phyloP scores from a whole-genome alignment of 2,329 filamentous ascomycete genomes.

The Sarocladium strictum region DNA sequence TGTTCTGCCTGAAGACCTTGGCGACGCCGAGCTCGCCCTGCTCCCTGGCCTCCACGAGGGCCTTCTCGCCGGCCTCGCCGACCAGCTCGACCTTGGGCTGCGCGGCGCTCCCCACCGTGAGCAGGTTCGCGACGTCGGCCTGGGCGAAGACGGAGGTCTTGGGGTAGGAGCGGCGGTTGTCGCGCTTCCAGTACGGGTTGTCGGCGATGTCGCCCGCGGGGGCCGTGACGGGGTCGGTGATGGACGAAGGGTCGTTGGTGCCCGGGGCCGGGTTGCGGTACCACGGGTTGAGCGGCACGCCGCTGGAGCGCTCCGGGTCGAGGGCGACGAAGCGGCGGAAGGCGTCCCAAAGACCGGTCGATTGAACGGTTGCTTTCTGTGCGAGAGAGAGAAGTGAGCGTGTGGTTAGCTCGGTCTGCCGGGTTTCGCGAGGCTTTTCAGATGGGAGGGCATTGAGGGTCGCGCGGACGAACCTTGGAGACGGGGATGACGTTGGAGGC shows the following conservation, averaged over 20 bases:
- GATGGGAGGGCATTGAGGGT: slow-evolving; percentile 9
- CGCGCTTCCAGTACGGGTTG: slow-evolving; percentile 74
- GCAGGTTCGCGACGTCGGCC: slow-evolving; percentile 75
- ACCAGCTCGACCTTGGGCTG: slow-evolving; percentile 78
- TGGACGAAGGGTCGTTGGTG: slow-evolving; percentile 30
- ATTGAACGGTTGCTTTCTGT: slow-evolving; percentile 95
- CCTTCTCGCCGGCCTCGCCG: slow-evolving; percentile 53
- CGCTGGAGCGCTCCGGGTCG: slow-evolving; percentile 83
- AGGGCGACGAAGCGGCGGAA: slow-evolving; percentile 74
- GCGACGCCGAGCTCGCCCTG: slow-evolving; percentile 69
- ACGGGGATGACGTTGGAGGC: slow-evolving; percentile 50
- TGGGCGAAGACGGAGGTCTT: slow-evolving; percentile 74
- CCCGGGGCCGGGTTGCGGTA: slow-evolving; percentile 73
- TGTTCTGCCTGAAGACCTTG: slow-evolving; percentile 57
- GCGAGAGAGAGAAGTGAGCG: neutral
- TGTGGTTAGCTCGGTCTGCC: neutral
- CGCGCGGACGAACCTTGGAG: slow-evolving; percentile 42
- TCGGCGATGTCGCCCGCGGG: slow-evolving; percentile 37
- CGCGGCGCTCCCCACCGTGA: slow-evolving; percentile 77
- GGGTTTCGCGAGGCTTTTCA: neutral
- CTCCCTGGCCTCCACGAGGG: slow-evolving; percentile 68
- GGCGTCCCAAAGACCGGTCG: slow-evolving; percentile 78
- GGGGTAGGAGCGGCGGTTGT: slow-evolving; percentile 77
- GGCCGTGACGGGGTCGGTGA: slow-evolving; percentile 52
- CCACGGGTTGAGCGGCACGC: slow-evolving; percentile 86